Base-by-base conservation (phyloP, 352 stramenopile genomes). In the Aphanomyces astaci region DNA sequence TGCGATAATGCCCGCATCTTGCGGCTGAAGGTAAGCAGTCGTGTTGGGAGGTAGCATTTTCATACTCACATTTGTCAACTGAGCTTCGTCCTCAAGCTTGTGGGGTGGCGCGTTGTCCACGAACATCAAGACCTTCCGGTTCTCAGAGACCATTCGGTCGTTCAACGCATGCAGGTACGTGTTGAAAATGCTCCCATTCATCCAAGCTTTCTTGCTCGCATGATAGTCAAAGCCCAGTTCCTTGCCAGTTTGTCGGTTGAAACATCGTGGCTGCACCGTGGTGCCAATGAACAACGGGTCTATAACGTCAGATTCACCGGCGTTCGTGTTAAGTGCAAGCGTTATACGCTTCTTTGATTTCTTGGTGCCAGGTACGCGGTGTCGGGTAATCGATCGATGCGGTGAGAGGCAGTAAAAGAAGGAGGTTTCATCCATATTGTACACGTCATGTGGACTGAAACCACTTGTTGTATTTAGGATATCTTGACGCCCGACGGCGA, bases 391-490 rank as follows among this genome's bases (percentile, higher is more conserved):
- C n/a, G n/a, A n/a, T n/a, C n/a, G n/a, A n/a, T n/a, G 45, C 9
- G 45, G 45, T 9, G 45, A 27, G 9, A 53, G 9, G 45, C 45
- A 24, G 40, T 74, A 74, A 46, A 66, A 70, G 43, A 66, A 66
- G 0, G 55, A 49, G 15, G 48, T 68, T 49, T 68, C 55, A 27
- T 71, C 54, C 33, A 74, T 70, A 5, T 74, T 74, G 70, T 53
- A 69, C n/a, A 70, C 63, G 28, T 66, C 40, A 15, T 25, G 13
- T 31, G 51, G 40, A 1, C 55, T 52, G 31, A 71, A 72, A 11
- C 28, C 25, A 15, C 54, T 31, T 3, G 63, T n/a, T n/a, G n/a
- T n/a, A n/a, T n/a, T n/a, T n/a, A n/a, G n/a, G n/a, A n/a, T n/a
- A n/a, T n/a, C n/a, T n/a, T n/a, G n/a, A n/a, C n/a, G n/a, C n/a